Conservation (phyloP, 441 rosid genomes). For the Adansonia gregorii region DNA sequence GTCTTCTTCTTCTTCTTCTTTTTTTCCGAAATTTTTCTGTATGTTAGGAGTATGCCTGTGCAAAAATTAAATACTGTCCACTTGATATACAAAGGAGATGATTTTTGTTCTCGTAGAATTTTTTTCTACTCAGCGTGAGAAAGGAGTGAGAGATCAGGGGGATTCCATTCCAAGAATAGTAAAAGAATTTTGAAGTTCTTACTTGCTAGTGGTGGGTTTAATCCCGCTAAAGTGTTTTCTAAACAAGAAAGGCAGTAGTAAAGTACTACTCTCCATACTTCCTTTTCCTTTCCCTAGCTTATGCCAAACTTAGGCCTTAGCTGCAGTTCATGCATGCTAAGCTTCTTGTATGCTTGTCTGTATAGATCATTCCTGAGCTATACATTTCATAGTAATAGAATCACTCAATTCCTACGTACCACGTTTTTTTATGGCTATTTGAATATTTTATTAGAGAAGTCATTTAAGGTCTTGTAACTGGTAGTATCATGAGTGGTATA, state of each 20-base stretch:
- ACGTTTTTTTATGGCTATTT: not conserved
- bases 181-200: conserved; percentile 9
- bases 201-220: not conserved
- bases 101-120: not conserved
- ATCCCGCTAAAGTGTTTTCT: not conserved
- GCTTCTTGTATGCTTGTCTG: not conserved
- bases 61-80: not conserved
- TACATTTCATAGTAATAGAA: not conserved
- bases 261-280: not conserved
- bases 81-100: not conserved
- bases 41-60: not conserved
- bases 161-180: not conserved
- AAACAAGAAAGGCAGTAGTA: not conserved
- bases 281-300: not conserved
- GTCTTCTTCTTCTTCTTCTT: not conserved
- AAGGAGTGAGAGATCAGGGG: not conserved
- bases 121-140: conserved; percentile 10
- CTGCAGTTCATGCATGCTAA: not conserved
- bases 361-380: not conserved
- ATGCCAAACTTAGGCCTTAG: not conserved
- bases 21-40: not conserved
- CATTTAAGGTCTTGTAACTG: not conserved
- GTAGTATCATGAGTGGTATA: not conserved
- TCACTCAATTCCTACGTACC: not conserved
- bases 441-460: not conserved